A percentile compares a stretch with the other conserved stretches of the same genome.
phyloP scores from a whole-genome alignment of 2,329 filamentous ascomycete species.

The Curvularia hawaiiensis region DNA sequence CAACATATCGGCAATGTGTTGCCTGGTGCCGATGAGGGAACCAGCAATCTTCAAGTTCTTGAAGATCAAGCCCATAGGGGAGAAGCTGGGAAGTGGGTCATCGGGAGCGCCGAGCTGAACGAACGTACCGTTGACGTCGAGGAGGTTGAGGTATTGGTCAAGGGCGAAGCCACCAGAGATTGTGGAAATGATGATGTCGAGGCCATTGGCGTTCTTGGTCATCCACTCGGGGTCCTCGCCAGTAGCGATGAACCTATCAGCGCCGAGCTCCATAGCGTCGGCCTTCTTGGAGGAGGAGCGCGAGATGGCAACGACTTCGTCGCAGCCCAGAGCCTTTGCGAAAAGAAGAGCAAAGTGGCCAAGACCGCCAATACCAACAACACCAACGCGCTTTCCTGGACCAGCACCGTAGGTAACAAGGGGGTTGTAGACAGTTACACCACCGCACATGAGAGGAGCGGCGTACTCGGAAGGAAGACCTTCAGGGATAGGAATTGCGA shows the following conservation, averaged over 20 bases:
- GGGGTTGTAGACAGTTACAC: slow-evolving; percentile 78
- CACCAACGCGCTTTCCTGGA: slow-evolving; percentile 76
- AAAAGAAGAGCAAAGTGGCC: slow-evolving; percentile 76
- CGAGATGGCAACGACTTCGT: slow-evolving; percentile 68
- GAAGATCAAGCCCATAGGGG: slow-evolving; percentile 58
- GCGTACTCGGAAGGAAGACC: slow-evolving; percentile 63
- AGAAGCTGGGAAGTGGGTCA: slow-evolving; percentile 55
- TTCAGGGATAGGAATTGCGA: slow-evolving; percentile 75
- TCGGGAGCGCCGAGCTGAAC: slow-evolving; percentile 73
- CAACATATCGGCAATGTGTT: slow-evolving; percentile 63
- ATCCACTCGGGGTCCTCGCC: slow-evolving; percentile 64
- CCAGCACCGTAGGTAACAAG: slow-evolving; percentile 76
- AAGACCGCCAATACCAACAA: slow-evolving; percentile 75
- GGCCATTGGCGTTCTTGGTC: slow-evolving; percentile 56
- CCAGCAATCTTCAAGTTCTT: slow-evolving; percentile 67
- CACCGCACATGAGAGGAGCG: slow-evolving; percentile 83
- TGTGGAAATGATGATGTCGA: slow-evolving; percentile 66
- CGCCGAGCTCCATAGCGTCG: slow-evolving; percentile 64
- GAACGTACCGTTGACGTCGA: slow-evolving; percentile 64
- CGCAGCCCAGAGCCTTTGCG: slow-evolving; percentile 71
- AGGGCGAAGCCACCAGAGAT: slow-evolving; percentile 63
- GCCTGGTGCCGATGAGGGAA: slow-evolving; percentile 66
- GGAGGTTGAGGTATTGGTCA: slow-evolving; percentile 63
- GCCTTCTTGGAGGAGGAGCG: slow-evolving; percentile 65
- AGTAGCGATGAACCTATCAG: slow-evolving; percentile 66